Conservation (phyloP, 2,329 filamentous ascomycete species). For the Botrytis sinoallii region DNA sequence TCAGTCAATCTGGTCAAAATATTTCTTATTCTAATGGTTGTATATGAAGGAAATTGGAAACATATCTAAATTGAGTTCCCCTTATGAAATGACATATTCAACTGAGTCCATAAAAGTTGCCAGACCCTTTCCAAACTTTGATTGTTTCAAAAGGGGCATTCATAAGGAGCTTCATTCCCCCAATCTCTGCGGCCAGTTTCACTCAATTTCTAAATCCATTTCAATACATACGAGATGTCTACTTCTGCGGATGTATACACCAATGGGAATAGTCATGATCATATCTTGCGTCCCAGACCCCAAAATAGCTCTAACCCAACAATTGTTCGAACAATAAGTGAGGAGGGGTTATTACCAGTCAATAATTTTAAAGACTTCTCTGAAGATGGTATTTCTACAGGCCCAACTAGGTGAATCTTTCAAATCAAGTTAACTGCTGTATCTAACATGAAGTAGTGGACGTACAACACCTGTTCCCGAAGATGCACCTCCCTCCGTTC, state of each 20-base stretch:
- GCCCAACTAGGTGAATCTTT: conserved; percentile 2
- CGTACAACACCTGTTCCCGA: conserved; percentile 78
- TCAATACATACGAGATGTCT: conserved; percentile 31
- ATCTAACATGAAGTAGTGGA: conserved; percentile 53
- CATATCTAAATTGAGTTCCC: not conserved
- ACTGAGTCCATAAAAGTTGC: not conserved
- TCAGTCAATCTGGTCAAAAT: not conserved
- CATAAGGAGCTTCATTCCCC: not conserved
- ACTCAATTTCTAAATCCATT: not conserved
- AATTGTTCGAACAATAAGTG: conserved; percentile 30
- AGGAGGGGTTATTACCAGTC: conserved; percentile 28
- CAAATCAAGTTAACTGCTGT: not conserved
- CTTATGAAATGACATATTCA: conserved; percentile 12
- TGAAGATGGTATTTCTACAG: conserved; percentile 30
- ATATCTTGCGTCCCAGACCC: conserved; percentile 36
- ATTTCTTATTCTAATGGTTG: not conserved
- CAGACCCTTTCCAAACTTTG: not conserved
- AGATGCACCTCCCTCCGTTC: conserved; percentile 89
- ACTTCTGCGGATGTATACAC: conserved; percentile 31
- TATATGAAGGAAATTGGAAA: not conserved
- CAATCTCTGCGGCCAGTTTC: conserved; percentile 7
- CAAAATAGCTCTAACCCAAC: conserved; percentile 31
- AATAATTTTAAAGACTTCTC: conserved; percentile 20
- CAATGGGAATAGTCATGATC: conserved; percentile 33
- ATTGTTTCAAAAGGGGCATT: conserved; percentile 17